phyloP scores from a whole-genome alignment of 2,329 filamentous ascomycete species.

The Diplodia intermedia region DNA sequence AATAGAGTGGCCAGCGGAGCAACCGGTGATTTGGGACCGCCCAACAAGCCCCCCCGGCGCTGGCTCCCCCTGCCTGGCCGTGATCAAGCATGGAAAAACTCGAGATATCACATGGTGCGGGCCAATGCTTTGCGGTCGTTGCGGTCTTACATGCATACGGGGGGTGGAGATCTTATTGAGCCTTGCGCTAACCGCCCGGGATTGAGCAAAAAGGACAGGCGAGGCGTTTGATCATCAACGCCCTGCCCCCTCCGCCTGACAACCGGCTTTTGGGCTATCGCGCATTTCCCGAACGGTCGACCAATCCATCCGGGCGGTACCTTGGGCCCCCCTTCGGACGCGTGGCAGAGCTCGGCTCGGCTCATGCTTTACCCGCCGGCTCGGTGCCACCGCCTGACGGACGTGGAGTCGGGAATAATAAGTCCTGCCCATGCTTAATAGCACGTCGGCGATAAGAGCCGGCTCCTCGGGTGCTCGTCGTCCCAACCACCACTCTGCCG shows the following conservation, averaged over 20 bases:
- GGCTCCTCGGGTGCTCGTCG: not conserved
- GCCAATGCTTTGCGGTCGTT: not conserved
- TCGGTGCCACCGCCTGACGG: not conserved
- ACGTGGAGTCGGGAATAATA: not conserved
- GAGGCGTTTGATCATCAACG: slow-evolving; percentile 3
- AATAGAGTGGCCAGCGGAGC: not conserved
- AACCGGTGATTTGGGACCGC: not conserved
- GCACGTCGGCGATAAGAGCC: not conserved
- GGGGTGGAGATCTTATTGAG: slow-evolving; percentile 5
- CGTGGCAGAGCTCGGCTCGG: not conserved
- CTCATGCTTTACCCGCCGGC: not conserved
- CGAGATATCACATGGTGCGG: not conserved
- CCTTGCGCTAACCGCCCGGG: not conserved
- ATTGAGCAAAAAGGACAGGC: not conserved
- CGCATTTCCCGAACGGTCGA: slow-evolving; percentile 4
- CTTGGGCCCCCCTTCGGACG: not conserved
- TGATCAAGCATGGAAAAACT: not conserved
- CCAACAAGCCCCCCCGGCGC: not conserved
- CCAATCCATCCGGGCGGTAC: not conserved
- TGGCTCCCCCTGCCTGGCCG: not conserved
- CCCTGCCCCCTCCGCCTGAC: not conserved
- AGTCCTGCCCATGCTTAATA: not conserved
- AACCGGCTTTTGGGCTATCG: not conserved
- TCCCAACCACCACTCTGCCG: not conserved
- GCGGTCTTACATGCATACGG: slow-evolving; percentile 19